Evolutionary conservation across 306 rosid species (phyloP).

Genomic region (Quercus ilex): DNA sequence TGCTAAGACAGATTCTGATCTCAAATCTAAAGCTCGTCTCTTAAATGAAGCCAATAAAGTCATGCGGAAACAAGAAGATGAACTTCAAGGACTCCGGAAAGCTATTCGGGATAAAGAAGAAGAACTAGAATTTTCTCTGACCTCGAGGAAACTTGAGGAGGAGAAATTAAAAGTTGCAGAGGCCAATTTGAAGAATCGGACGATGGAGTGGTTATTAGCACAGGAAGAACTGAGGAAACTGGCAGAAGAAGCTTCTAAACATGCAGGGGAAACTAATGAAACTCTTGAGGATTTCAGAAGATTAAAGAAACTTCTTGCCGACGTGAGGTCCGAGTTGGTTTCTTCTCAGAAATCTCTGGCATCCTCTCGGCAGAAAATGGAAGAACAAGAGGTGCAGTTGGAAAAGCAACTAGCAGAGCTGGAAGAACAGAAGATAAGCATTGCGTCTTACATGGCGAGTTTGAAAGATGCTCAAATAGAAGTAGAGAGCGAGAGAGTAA

Average conservation of each 20-base stretch:
- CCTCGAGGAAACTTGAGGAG: conserved; percentile 47
- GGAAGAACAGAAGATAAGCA: conserved; percentile 53
- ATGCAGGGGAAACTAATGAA: conserved; percentile 45
- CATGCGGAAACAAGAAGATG: conserved; percentile 64
- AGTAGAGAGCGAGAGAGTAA: conserved; percentile 69
- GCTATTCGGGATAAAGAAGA: conserved; percentile 56
- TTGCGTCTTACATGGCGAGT: conserved; percentile 59
- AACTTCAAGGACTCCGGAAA: conserved; percentile 49
- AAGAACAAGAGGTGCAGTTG: conserved; percentile 67
- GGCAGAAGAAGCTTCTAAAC: conserved; percentile 52
- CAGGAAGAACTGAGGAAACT: conserved; percentile 72
- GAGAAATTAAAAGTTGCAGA: conserved; percentile 61
- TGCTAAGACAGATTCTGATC: conserved; percentile 38
- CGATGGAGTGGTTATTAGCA: conserved; percentile 69
- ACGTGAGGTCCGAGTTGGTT: conserved; percentile 74
- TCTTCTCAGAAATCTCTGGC: conserved; percentile 79
- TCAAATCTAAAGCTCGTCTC: conserved; percentile 55
- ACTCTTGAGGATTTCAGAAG: conserved; percentile 58
- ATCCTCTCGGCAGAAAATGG: conserved; percentile 64
- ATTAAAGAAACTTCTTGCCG: conserved; percentile 68
- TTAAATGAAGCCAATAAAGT: conserved; percentile 68
- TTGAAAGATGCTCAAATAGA: conserved; percentile 68
- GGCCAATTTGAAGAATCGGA: conserved; percentile 68
- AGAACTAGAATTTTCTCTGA: conserved; percentile 39
- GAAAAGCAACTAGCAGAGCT: conserved; percentile 62